These are phyloP conservation scores for Theobroma grandiflorum DNA, from an alignment of 441 rosid species.

Conservation along the genomic window DNA sequence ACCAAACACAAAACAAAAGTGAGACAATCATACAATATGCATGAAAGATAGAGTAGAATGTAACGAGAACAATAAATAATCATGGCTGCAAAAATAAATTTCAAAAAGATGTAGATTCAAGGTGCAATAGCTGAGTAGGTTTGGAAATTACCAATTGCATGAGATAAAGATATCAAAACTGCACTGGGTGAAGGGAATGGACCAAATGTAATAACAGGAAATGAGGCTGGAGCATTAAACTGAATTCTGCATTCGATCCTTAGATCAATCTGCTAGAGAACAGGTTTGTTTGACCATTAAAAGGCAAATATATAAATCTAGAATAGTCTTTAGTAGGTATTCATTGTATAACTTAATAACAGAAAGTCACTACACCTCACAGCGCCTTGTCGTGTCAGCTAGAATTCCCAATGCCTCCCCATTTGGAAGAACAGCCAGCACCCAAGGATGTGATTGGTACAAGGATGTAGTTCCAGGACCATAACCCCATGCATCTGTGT, in stretches of 20 bases:
- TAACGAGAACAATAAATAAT: slow-evolving; percentile 9
- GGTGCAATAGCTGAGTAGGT: slow-evolving; percentile 23
- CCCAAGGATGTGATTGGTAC: slow-evolving; percentile 99
- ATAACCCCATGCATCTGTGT: slow-evolving; percentile 88
- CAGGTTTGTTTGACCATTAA: slow-evolving; percentile 27
- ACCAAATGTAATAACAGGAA: slow-evolving; percentile 91
- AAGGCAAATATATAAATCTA: slow-evolving; percentile 15
- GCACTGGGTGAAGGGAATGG: slow-evolving; percentile 80
- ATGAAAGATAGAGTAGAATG: neutral
- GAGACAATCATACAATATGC: neutral
- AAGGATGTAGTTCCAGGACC: slow-evolving; percentile 88
- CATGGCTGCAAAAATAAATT: slow-evolving; percentile 16
- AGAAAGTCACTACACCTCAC: slow-evolving; percentile 69
- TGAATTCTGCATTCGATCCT: slow-evolving; percentile 63
- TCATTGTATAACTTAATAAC: neutral
- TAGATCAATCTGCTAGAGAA: slow-evolving; percentile 80
- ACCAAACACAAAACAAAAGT: neutral
- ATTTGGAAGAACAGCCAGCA: slow-evolving; percentile 79
- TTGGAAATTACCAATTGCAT: slow-evolving; percentile 71
- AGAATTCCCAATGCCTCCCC: slow-evolving; percentile 94
- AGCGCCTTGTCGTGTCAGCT: slow-evolving; percentile 87
- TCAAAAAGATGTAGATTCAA: neutral
- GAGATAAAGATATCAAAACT: slow-evolving; percentile 82
- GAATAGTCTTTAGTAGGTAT: neutral
- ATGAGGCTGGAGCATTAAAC: slow-evolving; percentile 62